Base-by-base conservation (phyloP, 129 eudicot genomes). In the Pittosporum tobira region DNA sequence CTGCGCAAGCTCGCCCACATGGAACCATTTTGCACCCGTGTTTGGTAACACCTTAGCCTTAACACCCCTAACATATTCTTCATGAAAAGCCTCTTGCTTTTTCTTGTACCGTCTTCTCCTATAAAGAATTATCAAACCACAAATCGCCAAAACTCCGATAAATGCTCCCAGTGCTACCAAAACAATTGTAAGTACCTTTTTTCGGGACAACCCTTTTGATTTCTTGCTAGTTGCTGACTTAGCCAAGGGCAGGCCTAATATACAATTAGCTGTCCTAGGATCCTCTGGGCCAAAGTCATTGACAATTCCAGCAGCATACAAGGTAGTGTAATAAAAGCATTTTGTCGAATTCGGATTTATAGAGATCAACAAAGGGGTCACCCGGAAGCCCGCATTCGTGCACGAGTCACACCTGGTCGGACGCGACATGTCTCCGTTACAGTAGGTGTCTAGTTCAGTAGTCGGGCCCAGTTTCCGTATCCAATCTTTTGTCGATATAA, bases 301-400 rank as follows among this genome's bases (percentile, higher is more conserved):
- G 21, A 81, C 78, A 16, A 83, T 37, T 4, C 79, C 96, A 36
- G 94, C 88, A 48, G 85, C 96, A 64, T 88, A 88, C 4, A 88
- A 49, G 28, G 71, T 48, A 36, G 84, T 65, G 42, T 77, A 88
- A 47, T 50, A 75, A 24, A 88, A 88, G 54, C 96, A 88, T 50
- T 76, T 75, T 1, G 88, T 78, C 4, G 85, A 71, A 59, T 88
- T 81, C 11, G 48, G 71, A 20, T 73, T 58, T 16, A 69, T 47
- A 20, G 88, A 58, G 4, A 71, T 83, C 47, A 88, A 62, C 46
- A 56, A 43, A 31, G 96, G 57, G 38, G 67, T 71, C n/a, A 81
- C 77, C 52, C 43, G 70, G 72, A 73, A 48, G 1, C 81, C 80
- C 2, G 88, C 88, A 36, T 78, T 84, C 11, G 78, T 56, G 22